A percentile compares a stretch with the other conserved stretches of the same genome.
These are phyloP conservation scores for Alternaria sp. DNA, from an alignment of 2,329 filamentous ascomycete species.

Conservation along the genomic window DNA sequence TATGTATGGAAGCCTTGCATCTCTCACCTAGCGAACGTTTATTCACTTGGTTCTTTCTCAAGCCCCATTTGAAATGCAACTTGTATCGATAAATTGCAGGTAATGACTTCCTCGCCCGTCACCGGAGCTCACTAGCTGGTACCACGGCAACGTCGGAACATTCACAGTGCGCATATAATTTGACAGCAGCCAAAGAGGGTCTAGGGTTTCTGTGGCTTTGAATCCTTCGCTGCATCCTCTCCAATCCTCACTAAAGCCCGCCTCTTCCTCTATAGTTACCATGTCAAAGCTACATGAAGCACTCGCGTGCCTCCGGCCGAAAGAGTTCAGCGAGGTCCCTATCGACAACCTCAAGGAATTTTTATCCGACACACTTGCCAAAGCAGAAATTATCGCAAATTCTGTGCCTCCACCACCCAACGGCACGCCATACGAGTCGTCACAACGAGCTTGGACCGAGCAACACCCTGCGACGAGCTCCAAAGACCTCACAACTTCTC, in stretches of 20 bases:
- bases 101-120: constrained; percentile 30
- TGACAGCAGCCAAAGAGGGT: constrained; percentile 1
- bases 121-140: constrained; percentile 22
- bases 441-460: constrained; percentile 66
- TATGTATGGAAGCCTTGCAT: constrained; percentile 12
- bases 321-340: constrained; percentile 57
- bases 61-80: neutral
- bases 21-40: neutral
- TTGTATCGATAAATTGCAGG: neutral
- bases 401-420: constrained; percentile 71
- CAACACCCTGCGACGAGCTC: constrained; percentile 61
- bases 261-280: constrained; percentile 8
- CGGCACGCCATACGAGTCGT: constrained; percentile 55
- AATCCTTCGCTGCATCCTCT: neutral
- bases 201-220: constrained; percentile 1
- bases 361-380: constrained; percentile 54
- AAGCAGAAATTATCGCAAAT: constrained; percentile 75
- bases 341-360: constrained; percentile 53
- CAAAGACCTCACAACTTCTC: constrained; percentile 63
- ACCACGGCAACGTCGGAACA: constrained; percentile 28
- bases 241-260: neutral
- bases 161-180: constrained; percentile 11
- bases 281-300: constrained; percentile 57
- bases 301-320: constrained; percentile 55
- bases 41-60: neutral